These are phyloP conservation scores for Eimeria sp. DNA, from an alignment of 169 alveolate species.

Conservation along the genomic window DNA sequence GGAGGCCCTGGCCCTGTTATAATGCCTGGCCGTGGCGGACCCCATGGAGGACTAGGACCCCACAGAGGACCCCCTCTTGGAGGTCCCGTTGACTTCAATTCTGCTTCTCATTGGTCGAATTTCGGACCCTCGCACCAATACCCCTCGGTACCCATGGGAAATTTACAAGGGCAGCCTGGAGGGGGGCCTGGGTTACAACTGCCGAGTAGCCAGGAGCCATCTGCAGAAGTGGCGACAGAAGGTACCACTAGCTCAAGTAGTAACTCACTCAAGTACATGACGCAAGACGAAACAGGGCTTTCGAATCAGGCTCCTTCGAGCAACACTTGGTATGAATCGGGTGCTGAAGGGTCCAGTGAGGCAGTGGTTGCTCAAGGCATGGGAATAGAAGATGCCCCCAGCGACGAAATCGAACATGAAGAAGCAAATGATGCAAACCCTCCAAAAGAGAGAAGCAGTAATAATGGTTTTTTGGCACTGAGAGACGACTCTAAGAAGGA, in stretches of 20 bases:
- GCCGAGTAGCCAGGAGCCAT: not conserved
- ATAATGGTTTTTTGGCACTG: not conserved
- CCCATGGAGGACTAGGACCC: not conserved
- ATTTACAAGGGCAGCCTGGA: not conserved
- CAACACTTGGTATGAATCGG: not conserved
- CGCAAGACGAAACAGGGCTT: not conserved
- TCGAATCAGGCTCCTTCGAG: constrained; percentile 4
- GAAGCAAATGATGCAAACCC: not conserved
- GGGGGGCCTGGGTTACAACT: not conserved
- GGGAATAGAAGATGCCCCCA: not conserved
- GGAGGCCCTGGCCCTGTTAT: not conserved
- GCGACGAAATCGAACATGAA: not conserved
- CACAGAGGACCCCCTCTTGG: not conserved
- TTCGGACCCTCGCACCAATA: constrained; percentile 30
- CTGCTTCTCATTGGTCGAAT: constrained; percentile 29
- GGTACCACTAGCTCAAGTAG: not conserved
- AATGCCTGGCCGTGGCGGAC: not conserved
- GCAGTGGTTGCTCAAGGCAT: constrained; percentile 19
- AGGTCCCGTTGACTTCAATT: not conserved
- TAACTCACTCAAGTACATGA: not conserved
- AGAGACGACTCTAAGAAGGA: not conserved
- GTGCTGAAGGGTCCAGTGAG: not conserved
- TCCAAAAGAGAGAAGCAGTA: not conserved
- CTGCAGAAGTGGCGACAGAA: not conserved
- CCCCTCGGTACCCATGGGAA: constrained; percentile 21